phyloP scores from a whole-genome alignment of 2,329 filamentous ascomycete species.

The Colletotrichum tofieldiae region DNA sequence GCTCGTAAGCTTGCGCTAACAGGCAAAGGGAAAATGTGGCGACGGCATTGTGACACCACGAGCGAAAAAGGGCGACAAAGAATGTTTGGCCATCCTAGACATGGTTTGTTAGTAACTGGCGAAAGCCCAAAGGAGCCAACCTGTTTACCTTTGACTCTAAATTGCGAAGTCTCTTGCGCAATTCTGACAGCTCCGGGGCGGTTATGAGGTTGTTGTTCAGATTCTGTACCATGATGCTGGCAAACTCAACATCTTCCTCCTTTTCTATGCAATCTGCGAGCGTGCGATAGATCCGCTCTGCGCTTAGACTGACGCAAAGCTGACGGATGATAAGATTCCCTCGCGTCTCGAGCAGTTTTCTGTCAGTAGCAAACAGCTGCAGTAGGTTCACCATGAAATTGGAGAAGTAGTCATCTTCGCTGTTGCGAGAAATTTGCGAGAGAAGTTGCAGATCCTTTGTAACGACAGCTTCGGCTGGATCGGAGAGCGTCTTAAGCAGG shows the following conservation, averaged over 20 bases:
- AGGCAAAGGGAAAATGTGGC: slow-evolving; percentile 97
- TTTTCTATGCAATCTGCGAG: slow-evolving; percentile 97
- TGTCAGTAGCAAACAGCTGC: slow-evolving; percentile 95
- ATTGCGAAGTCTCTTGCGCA: slow-evolving; percentile 91
- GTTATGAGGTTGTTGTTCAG: slow-evolving; percentile 99
- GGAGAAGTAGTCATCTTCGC: slow-evolving; percentile 96
- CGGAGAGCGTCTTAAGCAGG: slow-evolving; percentile 94
- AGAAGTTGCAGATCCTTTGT: slow-evolving; percentile 94
- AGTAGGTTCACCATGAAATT: slow-evolving; percentile 98
- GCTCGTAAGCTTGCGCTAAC: slow-evolving; percentile 96
- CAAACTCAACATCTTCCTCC: slow-evolving; percentile 98
- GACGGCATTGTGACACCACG: slow-evolving; percentile 99
- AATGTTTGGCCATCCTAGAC: slow-evolving; percentile 94
- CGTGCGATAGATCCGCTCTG: slow-evolving; percentile 95
- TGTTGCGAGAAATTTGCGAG: slow-evolving; percentile 96
- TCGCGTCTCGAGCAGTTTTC: slow-evolving; percentile 89
- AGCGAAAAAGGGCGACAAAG: slow-evolving; percentile 93
- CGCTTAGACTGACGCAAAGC: slow-evolving; percentile 91
- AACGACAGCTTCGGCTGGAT: slow-evolving; percentile 95
- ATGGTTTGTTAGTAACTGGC: slow-evolving; percentile 21
- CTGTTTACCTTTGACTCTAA: slow-evolving; percentile 82
- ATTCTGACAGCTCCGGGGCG: slow-evolving; percentile 91
- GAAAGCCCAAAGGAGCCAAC: background rate
- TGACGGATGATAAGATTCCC: slow-evolving; percentile 98
- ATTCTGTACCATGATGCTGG: slow-evolving; percentile 99